A percentile compares a stretch with the other conserved stretches of the same genome.
Conservation (phyloP, 768 basidiomycete species). For the Cyclocybe cylindracea region DNA sequence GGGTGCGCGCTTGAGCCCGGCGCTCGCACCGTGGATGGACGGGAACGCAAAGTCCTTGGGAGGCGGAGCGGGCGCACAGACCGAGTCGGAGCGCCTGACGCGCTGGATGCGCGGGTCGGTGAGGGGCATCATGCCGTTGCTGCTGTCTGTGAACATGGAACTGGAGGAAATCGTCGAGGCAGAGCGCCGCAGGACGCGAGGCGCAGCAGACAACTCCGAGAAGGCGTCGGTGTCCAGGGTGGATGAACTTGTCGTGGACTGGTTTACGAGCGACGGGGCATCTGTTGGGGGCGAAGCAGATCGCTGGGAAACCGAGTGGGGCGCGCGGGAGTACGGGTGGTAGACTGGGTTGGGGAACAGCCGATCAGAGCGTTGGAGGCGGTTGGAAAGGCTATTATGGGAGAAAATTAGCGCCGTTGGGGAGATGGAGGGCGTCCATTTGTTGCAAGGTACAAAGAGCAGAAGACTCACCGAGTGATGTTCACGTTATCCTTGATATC, state of each 20-base stretch:
- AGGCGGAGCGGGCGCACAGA: conserved; percentile 31
- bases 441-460: background rate
- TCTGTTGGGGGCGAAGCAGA: conserved; percentile 42
- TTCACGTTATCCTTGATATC: conserved; percentile 51
- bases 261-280: conserved; percentile 45
- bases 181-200: conserved; percentile 43
- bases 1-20: conserved; percentile 57
- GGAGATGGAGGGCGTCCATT: too few species aligned
- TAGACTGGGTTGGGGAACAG: conserved; percentile 48
- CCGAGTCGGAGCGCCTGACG: conserved; percentile 51
- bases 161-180: conserved; percentile 47
- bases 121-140: conserved; percentile 28
- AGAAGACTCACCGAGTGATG: conserved; percentile 58
- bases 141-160: conserved; percentile 41
- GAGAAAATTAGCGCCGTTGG: background rate
- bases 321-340: conserved; percentile 59
- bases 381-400: conserved; percentile 56
- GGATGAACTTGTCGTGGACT: conserved; percentile 66
- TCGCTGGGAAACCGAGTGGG: conserved; percentile 34
- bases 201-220: conserved; percentile 34
- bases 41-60: conserved; percentile 27
- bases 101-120: conserved; percentile 54
- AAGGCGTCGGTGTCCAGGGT: conserved; percentile 55
- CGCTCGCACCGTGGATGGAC: conserved; percentile 9
- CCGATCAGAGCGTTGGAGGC: conserved; percentile 66